Base-by-base conservation (phyloP, 805 yeast species). In the Scheffersomyces coipomensis region DNA sequence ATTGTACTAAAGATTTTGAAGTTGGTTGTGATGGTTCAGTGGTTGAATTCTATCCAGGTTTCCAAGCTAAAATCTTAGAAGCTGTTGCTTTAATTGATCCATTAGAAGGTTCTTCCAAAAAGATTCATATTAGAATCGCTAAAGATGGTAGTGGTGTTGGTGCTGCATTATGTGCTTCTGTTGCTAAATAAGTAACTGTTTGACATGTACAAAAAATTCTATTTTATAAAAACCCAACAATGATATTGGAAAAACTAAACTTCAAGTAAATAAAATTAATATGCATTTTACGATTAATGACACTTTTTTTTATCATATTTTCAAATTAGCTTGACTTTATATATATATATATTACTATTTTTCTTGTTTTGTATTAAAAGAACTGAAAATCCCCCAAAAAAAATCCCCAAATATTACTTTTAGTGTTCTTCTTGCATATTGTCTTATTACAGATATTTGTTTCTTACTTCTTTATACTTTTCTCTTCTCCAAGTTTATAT, bases 131-230 rank as follows among this genome's bases (percentile, higher is more conserved):
- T 45, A 81, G 81, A 46, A 82, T 90, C 49, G 93, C 97, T 22
- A 87, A 88, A 61, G 98, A 93, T 56, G 98, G 98, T 34, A 84
- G 95, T 41, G 96, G 97, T 44, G 96, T 90, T 32, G 99, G 99
- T 48, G 98, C 97, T 33, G 98, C 98, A 2, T 71, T 91, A 45
- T 88, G 97, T 68, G 97, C 97, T 9, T 27, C 30, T 13, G 30
- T 27, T 27, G 30, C 30, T 18, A 27, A 27, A 27, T 27, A 27
- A 27, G n/a, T n/a, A n/a, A n/a, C n/a, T n/a, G n/a, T n/a, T n/a
- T n/a, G n/a, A n/a, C n/a, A n/a, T n/a, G n/a, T n/a, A n/a, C n/a
- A n/a, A n/a, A n/a, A n/a, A n/a, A n/a, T n/a, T n/a, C n/a, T n/a
- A n/a, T n/a, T n/a, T n/a, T n/a, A n/a, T n/a, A n/a, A n/a, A n/a